A percentile compares a stretch with the other conserved stretches of the same genome.
Conservation (phyloP, 257 asterid genomes). For the Solanum virginianum region DNA sequence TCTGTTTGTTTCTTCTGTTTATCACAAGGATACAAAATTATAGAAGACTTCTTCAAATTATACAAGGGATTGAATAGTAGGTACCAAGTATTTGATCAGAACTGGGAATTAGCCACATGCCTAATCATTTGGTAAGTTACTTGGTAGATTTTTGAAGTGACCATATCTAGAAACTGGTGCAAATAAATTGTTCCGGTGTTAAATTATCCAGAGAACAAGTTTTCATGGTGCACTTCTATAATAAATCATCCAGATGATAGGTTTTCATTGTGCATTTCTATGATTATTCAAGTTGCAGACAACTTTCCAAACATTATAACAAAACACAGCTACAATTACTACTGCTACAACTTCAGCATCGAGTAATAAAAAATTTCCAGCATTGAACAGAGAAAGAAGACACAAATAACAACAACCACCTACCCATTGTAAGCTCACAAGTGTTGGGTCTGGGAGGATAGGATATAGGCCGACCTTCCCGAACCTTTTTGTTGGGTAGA, state of each 20-base stretch:
- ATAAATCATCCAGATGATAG: neutral
- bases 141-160: neutral
- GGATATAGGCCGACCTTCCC: too few species aligned
- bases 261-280: neutral
- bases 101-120: neutral
- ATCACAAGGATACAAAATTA: neutral
- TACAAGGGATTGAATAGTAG: neutral
- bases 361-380: neutral
- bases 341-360: neutral
- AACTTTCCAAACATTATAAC: neutral
- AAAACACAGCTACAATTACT: neutral
- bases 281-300: neutral
- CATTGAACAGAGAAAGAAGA: too few species aligned
- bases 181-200: neutral
- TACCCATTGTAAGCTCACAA: too few species aligned
- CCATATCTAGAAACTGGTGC: neutral
- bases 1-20: neutral
- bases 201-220: neutral
- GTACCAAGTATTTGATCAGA: neutral
- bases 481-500: too few species aligned
- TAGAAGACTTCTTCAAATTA: neutral
- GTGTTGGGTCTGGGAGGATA: too few species aligned
- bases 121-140: neutral
- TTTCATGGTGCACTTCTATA: neutral
- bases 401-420: too few species aligned